Evolutionary conservation across 129 eudicot genomes (phyloP).

Genomic region (Logfia minima): DNA sequence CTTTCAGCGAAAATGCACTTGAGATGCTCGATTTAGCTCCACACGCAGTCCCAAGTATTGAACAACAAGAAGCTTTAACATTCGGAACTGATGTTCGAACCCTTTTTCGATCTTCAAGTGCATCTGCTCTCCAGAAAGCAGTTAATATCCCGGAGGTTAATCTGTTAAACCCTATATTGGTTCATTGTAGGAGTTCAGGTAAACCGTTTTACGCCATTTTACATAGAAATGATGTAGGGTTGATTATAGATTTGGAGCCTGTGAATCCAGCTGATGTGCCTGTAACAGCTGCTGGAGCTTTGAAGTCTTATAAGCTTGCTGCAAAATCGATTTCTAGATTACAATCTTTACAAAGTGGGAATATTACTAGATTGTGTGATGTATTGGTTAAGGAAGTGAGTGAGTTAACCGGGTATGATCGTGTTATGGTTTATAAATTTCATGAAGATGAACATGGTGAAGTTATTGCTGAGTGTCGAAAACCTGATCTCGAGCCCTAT

Average conservation of each 20-base stretch:
- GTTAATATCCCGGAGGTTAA: conserved; percentile 51
- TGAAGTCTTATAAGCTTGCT: conserved; percentile 77
- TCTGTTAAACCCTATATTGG: conserved; percentile 71
- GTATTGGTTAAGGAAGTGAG: conserved; percentile 73
- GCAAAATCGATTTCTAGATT: conserved; percentile 74
- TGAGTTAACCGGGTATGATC: conserved; percentile 77
- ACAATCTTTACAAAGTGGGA: conserved; percentile 78
- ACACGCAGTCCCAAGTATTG: conserved; percentile 77
- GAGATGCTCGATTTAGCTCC: conserved; percentile 82
- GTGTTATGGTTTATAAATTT: conserved; percentile 87
- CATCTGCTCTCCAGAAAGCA: conserved; percentile 74
- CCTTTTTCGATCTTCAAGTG: conserved; percentile 59
- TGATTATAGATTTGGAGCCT: conserved; percentile 82
- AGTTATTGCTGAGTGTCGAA: conserved; percentile 64
- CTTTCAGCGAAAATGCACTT: conserved; percentile 71
- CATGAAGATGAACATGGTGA: conserved; percentile 95
- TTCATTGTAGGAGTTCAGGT: conserved; percentile 63
- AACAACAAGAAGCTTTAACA: conserved; percentile 70
- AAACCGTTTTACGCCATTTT: conserved; percentile 84
- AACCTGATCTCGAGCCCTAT: conserved; percentile 67
- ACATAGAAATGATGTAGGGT: conserved; percentile 75
- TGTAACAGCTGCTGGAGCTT: conserved; percentile 77
- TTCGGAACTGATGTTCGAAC: conserved; percentile 70
- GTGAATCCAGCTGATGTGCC: conserved; percentile 72
- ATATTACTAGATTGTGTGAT: conserved; percentile 66